Evolutionary conservation across 169 alveolate species (phyloP).

Genomic region (Neospora caninum): DNA sequence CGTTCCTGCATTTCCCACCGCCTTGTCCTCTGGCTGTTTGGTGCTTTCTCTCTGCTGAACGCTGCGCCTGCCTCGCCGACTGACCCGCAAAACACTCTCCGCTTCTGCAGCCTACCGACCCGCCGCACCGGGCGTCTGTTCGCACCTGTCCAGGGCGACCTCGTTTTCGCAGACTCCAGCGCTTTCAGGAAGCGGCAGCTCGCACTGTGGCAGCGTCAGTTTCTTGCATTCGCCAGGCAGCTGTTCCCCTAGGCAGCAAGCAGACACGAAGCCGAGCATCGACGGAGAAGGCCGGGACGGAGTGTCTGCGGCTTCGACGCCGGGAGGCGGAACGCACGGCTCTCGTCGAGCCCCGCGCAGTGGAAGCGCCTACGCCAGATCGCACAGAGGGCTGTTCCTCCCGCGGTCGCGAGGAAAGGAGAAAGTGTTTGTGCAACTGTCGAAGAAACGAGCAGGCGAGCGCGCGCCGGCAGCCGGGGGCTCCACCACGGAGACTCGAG

Average conservation of each 20-base stretch:
- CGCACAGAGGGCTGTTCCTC: not conserved
- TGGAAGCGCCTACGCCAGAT: not conserved
- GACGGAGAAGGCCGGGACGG: conserved; percentile 14
- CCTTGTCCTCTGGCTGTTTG: no score
- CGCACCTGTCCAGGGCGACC: not conserved
- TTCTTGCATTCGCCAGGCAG: not conserved
- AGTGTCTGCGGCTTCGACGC: not conserved
- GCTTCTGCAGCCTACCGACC: no score
- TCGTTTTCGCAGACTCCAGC: not conserved
- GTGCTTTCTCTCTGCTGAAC: no score
- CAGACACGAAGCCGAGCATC: not conserved
- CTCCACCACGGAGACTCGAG: not conserved
- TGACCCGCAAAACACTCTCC: no score
- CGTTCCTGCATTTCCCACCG: no score
- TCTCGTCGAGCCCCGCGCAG: not conserved
- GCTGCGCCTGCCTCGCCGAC: no score
- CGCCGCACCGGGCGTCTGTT: not conserved
- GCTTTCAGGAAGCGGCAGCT: not conserved
- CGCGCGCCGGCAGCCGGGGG: not conserved
- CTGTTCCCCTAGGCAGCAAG: not conserved
- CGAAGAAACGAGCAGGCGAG: not conserved
- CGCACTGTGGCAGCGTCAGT: not conserved
- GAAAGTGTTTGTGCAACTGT: conserved; percentile 2
- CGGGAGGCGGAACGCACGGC: not conserved
- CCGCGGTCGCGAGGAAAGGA: not conserved